Conservation (phyloP, 768 basidiomycete species). For the Panaeolus cyanescens region DNA sequence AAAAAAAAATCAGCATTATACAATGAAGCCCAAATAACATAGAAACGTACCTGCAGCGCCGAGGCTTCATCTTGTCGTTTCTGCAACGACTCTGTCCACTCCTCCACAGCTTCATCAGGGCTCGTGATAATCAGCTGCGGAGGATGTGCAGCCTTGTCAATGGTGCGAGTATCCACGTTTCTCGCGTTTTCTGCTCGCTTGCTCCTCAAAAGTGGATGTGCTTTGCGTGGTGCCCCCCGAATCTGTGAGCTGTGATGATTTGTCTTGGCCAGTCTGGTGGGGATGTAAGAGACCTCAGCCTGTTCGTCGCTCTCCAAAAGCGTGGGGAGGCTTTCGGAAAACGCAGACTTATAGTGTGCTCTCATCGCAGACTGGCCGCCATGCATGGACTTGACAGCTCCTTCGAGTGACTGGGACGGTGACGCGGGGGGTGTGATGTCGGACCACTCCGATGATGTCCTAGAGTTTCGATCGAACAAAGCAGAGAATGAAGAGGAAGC, state of each 20-base stretch:
- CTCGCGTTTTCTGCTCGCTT: background rate
- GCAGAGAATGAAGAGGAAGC: conserved; percentile 14
- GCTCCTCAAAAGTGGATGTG: background rate
- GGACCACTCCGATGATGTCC: conserved; percentile 14
- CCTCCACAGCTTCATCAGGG: background rate
- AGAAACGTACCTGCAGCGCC: background rate
- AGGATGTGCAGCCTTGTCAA: background rate
- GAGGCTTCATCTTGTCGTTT: conserved; percentile 1
- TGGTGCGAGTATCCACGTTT: background rate
- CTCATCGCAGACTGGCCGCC: background rate
- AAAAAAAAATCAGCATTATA: background rate
- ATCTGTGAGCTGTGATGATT: background rate
- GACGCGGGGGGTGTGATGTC: conserved; percentile 22
- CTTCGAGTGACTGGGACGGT: conserved; percentile 10
- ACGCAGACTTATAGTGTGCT: background rate
- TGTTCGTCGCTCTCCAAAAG: background rate
- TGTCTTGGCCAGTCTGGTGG: background rate
- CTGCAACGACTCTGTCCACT: conserved; percentile 3
- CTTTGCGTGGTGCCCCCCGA: background rate
- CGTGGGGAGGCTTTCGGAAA: background rate
- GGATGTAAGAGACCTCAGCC: background rate
- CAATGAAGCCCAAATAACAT: background rate
- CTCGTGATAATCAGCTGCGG: background rate
- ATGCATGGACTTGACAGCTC: background rate
- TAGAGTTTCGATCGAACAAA: conserved; percentile 9